A percentile compares a stretch with the other conserved stretches of the same genome.
These are phyloP conservation scores for Cercophora newfieldiana DNA, from an alignment of 495 filamentous ascomycete species.

Conservation along the genomic window DNA sequence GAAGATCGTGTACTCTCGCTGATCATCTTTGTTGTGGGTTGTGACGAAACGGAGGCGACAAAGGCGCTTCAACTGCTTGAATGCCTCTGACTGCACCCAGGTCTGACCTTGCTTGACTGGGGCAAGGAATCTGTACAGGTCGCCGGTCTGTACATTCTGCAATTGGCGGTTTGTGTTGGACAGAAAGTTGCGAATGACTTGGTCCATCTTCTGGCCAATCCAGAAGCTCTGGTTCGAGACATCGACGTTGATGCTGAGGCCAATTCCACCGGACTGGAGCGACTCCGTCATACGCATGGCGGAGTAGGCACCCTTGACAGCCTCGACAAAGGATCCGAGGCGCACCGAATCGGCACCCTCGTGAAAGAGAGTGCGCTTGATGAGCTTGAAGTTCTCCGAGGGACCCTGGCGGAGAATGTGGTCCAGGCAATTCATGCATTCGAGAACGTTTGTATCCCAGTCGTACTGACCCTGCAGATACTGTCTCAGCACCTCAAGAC, in stretches of 20 bases:
- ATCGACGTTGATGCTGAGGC: slow-evolving; percentile 79
- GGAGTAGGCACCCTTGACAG: slow-evolving; percentile 82
- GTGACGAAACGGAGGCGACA: slow-evolving; percentile 66
- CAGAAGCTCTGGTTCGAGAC: slow-evolving; percentile 79
- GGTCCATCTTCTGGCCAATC: slow-evolving; percentile 42
- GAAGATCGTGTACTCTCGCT: slow-evolving; percentile 63
- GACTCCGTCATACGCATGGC: slow-evolving; percentile 64
- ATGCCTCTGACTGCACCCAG: slow-evolving; percentile 38
- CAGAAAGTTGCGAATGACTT: slow-evolving; percentile 30
- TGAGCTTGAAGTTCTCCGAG: slow-evolving; percentile 57
- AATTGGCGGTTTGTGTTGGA: slow-evolving; percentile 14
- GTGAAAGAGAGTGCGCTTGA: slow-evolving; percentile 82
- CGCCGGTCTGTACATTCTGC: slow-evolving; percentile 11
- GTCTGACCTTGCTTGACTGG: slow-evolving; percentile 19
- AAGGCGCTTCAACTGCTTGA: slow-evolving; percentile 56
- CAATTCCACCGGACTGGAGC: slow-evolving; percentile 46
- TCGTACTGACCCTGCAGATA: slow-evolving; percentile 62
- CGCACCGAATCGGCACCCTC: slow-evolving; percentile 10
- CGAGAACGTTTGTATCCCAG: slow-evolving; percentile 64
- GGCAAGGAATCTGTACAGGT: slow-evolving; percentile 6
- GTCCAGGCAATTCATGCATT: slow-evolving; percentile 87
- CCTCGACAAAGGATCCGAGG: slow-evolving; percentile 53
- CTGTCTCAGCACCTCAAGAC: slow-evolving; percentile 59
- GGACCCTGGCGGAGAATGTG: slow-evolving; percentile 81
- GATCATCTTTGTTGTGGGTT: slow-evolving; percentile 49